Evolutionary conservation across 495 filamentous ascomycete genomes (phyloP).

Genomic region (Cairneyella variabilis): DNA sequence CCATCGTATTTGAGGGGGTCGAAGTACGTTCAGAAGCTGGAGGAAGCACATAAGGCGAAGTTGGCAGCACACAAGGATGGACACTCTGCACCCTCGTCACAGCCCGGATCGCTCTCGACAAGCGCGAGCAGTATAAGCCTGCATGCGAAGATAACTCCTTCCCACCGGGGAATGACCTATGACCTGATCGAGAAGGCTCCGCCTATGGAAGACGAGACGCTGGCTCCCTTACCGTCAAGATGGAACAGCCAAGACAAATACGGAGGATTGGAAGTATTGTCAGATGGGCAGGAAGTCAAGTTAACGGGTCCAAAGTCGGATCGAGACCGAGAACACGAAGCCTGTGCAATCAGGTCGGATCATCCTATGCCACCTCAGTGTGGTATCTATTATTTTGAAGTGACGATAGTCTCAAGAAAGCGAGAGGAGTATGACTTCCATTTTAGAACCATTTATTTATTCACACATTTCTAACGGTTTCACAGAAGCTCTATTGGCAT

Average conservation of each 20-base stretch:
- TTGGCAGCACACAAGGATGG: conserved; percentile 42
- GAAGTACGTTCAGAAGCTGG: conserved; percentile 70
- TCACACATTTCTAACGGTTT: conserved; percentile 12
- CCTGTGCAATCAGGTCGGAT: conserved; percentile 79
- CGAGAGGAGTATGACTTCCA: conserved; percentile 73
- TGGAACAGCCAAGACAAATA: conserved; percentile 82
- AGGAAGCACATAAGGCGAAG: conserved; percentile 60
- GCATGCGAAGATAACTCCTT: conserved; percentile 59
- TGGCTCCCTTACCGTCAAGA: conserved; percentile 69
- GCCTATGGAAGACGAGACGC: conserved; percentile 47
- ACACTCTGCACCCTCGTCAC: conserved; percentile 30
- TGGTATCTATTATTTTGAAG: conserved; percentile 96
- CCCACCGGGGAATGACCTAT: conserved; percentile 78
- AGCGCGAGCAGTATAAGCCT: conserved; percentile 61
- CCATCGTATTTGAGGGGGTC: conserved; percentile 80
- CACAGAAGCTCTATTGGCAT: conserved; percentile 73
- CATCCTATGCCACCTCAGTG: conserved; percentile 87
- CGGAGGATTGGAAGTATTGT: conserved; percentile 65
- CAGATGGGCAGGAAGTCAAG: conserved; percentile 74
- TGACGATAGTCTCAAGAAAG: conserved; percentile 77
- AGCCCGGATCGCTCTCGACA: conserved; percentile 51
- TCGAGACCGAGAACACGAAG: conserved; percentile 67
- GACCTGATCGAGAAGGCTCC: conserved; percentile 81
- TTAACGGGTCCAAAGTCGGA: conserved; percentile 45
- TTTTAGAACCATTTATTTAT: background rate